A percentile compares a stretch with the other conserved stretches of the same genome.
Evolutionary conservation across 2,329 filamentous ascomycete genomes (phyloP).

Genomic region (Talaromyces sp.): DNA sequence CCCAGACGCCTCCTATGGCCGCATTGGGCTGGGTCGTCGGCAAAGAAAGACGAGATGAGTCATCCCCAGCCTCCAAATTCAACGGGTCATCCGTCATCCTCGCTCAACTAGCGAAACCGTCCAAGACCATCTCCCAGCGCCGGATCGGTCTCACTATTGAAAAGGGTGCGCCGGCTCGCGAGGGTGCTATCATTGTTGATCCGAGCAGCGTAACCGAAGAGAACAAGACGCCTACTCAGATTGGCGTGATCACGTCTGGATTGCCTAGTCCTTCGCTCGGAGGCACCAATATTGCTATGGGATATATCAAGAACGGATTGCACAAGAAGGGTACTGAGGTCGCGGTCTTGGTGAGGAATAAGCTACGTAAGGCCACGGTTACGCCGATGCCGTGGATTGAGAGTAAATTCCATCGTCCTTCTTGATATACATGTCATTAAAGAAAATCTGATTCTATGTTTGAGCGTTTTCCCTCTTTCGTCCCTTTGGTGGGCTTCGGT

Average conservation of each 20-base stretch:
- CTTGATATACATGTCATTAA: slow-evolving; percentile 3
- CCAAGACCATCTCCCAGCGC: slow-evolving; percentile 64
- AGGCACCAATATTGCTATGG: slow-evolving; percentile 90
- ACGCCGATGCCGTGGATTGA: slow-evolving; percentile 86
- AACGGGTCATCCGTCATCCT: slow-evolving; percentile 78
- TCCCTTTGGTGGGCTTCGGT: not conserved
- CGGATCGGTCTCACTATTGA: slow-evolving; percentile 79
- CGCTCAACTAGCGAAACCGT: slow-evolving; percentile 59
- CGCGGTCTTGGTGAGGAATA: slow-evolving; percentile 72
- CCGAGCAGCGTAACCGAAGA: slow-evolving; percentile 15
- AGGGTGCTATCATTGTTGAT: slow-evolving; percentile 76
- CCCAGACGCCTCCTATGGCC: slow-evolving; percentile 65
- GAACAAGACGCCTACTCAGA: slow-evolving; percentile 51
- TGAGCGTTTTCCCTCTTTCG: slow-evolving; percentile 3
- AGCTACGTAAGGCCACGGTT: slow-evolving; percentile 69
- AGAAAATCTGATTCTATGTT: not conserved
- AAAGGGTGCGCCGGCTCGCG: slow-evolving; percentile 76
- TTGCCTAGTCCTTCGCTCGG: slow-evolving; percentile 81
- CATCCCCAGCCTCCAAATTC: slow-evolving; percentile 55
- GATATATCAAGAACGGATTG: slow-evolving; percentile 74
- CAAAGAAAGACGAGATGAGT: slow-evolving; percentile 63
- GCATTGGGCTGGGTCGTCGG: slow-evolving; percentile 77
- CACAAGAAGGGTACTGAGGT: slow-evolving; percentile 84
- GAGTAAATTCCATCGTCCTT: slow-evolving; percentile 64
- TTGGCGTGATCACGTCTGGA: slow-evolving; percentile 83